Conservation (phyloP, 23 red algal genomes). For the Gracilaria gracilis region DNA sequence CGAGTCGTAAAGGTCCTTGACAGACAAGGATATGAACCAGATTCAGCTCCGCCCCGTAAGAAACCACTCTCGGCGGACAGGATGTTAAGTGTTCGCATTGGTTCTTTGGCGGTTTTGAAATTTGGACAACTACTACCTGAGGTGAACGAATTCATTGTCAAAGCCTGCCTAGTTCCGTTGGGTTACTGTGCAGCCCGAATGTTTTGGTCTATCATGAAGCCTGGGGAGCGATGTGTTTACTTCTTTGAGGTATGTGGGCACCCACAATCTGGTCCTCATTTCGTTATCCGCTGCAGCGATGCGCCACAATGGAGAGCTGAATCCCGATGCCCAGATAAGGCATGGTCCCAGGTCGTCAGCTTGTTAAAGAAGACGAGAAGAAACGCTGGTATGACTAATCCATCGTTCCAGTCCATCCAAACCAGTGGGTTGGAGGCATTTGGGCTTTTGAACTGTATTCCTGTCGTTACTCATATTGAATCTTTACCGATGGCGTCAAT, state of each 20-base stretch:
- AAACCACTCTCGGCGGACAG: constrained; percentile 30
- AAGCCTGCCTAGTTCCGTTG: constrained; percentile 50
- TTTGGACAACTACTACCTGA: constrained; percentile 58
- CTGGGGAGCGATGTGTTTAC: constrained; percentile 53
- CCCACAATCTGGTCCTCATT: constrained; percentile 48
- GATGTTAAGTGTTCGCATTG: constrained; percentile 43
- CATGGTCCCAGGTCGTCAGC: constrained; percentile 30
- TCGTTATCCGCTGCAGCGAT: constrained; percentile 62
- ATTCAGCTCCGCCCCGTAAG: constrained; percentile 15
- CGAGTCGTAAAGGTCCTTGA: constrained; percentile 38
- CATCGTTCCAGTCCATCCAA: constrained; percentile 14
- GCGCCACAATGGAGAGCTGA: constrained; percentile 3
- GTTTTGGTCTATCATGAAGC: constrained; percentile 59
- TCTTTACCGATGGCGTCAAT: constrained; percentile 52
- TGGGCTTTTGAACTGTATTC: constrained; percentile 47
- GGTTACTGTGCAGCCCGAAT: constrained; percentile 49
- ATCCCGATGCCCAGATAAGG: constrained; percentile 21
- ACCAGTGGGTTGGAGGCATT: constrained; percentile 51
- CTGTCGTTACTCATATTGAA: constrained; percentile 50
- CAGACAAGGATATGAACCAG: constrained; percentile 24
- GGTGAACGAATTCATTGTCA: constrained; percentile 52
- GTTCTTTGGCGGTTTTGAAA: constrained; percentile 51
- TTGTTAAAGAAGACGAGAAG: constrained; percentile 17
- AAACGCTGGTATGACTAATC: constrained; percentile 7
- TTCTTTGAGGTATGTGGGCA: constrained; percentile 57